These are phyloP conservation scores for Suhomyces kunorum DNA, from an alignment of 1,139 yeast species.

Conservation along the genomic window DNA sequence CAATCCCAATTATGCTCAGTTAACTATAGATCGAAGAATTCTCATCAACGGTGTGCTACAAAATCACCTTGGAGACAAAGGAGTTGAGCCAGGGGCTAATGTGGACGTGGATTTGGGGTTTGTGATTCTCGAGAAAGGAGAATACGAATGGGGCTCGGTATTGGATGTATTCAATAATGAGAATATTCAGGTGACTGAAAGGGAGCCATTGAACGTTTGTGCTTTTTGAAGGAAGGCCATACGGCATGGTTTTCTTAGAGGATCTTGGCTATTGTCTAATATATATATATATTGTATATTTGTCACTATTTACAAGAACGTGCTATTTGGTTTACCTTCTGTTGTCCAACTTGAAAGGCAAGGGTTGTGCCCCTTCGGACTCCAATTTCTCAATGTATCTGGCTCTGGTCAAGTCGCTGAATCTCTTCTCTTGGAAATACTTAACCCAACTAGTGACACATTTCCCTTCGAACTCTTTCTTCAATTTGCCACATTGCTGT, in stretches of 20 bases:
- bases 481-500: constrained; percentile 36
- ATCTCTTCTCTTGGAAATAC: constrained; percentile 51
- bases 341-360: constrained; percentile 45
- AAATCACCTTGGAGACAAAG: constrained; percentile 39
- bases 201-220: constrained; percentile 31
- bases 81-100: constrained; percentile 45
- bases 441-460: constrained; percentile 50
- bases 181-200: constrained; percentile 25
- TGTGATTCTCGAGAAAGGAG: constrained; percentile 67
- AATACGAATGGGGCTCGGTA: constrained; percentile 76
- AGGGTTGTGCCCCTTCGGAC: constrained; percentile 50
- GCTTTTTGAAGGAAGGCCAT: constrained; percentile 1
- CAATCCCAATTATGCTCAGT: constrained; percentile 19
- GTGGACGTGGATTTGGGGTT: constrained; percentile 51
- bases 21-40: constrained; percentile 52
- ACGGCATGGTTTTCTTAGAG: too few species aligned
- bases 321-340: constrained; percentile 12
- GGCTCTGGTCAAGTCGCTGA: constrained; percentile 43
- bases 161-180: constrained; percentile 49
- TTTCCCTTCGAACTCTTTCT: constrained; percentile 38
- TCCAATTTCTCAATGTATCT: constrained; percentile 46
- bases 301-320: constrained; percentile 19
- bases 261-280: background rate
- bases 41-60: constrained; percentile 69
- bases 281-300: constrained; percentile 3